phyloP scores from a whole-genome alignment of 164 flowering plant genomes.

The Piper longum region DNA sequence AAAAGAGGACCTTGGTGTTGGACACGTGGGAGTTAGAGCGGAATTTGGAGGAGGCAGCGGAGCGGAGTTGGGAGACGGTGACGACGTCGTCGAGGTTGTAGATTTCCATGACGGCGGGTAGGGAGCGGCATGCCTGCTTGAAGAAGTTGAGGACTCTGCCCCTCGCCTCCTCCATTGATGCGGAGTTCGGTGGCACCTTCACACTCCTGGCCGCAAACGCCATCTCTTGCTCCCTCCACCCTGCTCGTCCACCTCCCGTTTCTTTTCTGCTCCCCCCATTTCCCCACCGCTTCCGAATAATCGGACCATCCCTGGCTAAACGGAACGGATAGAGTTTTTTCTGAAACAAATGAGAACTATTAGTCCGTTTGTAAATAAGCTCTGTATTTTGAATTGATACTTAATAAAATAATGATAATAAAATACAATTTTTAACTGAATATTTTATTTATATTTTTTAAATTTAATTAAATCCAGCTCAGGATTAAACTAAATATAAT shows the following conservation, averaged over 20 bases:
- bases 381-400: too few species aligned
- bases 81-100: conserved; percentile 69
- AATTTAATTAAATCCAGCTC: too few species aligned
- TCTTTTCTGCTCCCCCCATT: neutral
- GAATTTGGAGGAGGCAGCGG: conserved; percentile 54
- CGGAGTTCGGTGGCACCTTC: conserved; percentile 78
- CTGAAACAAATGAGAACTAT: too few species aligned
- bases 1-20: conserved; percentile 45
- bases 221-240: conserved; percentile 18
- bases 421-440: too few species aligned
- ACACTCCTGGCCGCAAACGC: conserved; percentile 29
- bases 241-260: too few species aligned
- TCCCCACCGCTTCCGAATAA: too few species aligned
- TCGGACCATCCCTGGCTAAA: too few species aligned
- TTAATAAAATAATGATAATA: too few species aligned
- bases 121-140: conserved; percentile 61
- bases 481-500: too few species aligned
- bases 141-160: conserved; percentile 59
- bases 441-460: too few species aligned
- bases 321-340: too few species aligned
- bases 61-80: conserved; percentile 58
- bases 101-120: conserved; percentile 66
- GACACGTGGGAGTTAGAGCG: conserved; percentile 60
- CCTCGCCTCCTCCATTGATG: conserved; percentile 56
- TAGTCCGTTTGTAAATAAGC: too few species aligned